Conservation (phyloP, 306 rosid genomes). For the Hippophae gyantsensis region DNA sequence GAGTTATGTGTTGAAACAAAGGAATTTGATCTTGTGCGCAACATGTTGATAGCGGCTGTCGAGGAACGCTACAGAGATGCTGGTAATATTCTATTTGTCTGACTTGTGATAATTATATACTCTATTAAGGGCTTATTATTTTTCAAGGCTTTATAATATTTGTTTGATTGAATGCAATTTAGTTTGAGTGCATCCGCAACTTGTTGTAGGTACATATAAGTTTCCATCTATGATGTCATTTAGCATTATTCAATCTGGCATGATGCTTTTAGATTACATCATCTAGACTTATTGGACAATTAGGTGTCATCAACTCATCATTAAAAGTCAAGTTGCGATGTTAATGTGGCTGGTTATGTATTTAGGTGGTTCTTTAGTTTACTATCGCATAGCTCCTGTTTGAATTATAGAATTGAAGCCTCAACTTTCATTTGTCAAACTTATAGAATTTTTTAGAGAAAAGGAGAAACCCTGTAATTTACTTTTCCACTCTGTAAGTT, state of each 20-base stretch:
- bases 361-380: no score
- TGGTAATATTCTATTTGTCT: slow-evolving; percentile 32
- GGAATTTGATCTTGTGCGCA: slow-evolving; percentile 78
- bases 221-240: no score
- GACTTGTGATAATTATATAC: background rate
- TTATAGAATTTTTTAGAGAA: no score
- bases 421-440: no score
- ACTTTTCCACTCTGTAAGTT: no score
- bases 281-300: background rate
- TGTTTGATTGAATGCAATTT: background rate
- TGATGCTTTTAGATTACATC: background rate
- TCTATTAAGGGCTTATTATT: background rate
- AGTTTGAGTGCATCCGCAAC: no score
- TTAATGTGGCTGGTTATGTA: no score
- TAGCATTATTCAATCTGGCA: no score
- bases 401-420: no score
- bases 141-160: background rate
- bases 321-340: background rate
- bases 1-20: slow-evolving; percentile 74
- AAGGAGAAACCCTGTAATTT: no score
- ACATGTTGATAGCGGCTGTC: slow-evolving; percentile 83
- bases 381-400: no score
- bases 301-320: background rate
- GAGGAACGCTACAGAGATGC: slow-evolving; percentile 98
- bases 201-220: no score